These are phyloP conservation scores for Alectoria sarmentosa DNA, from an alignment of 495 filamentous ascomycete genomes.

Conservation along the genomic window DNA sequence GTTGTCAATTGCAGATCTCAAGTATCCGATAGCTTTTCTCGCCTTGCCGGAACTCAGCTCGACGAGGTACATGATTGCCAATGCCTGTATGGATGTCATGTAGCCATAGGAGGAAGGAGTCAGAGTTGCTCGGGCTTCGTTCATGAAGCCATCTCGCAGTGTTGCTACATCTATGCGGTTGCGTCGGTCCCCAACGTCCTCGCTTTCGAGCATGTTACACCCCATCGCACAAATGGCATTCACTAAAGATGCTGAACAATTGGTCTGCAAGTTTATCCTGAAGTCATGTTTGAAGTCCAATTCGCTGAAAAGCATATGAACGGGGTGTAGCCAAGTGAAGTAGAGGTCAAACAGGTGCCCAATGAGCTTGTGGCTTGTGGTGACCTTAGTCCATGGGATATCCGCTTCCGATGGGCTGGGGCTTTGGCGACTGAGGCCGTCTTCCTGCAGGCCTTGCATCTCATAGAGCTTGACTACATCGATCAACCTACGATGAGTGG, in stretches of 20 bases:
- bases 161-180: slow-evolving; percentile 25
- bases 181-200: slow-evolving; percentile 13
- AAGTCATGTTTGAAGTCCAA: slow-evolving; percentile 32
- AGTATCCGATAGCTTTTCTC: slow-evolving; percentile 31
- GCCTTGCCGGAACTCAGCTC: slow-evolving; percentile 30
- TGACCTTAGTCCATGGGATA: slow-evolving; percentile 33
- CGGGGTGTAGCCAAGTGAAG: slow-evolving; percentile 40
- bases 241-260: slow-evolving; percentile 33
- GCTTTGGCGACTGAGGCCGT: slow-evolving; percentile 9
- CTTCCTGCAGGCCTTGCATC: slow-evolving; percentile 12
- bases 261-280: slow-evolving; percentile 22
- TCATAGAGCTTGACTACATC: slow-evolving; percentile 22
- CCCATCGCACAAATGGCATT: slow-evolving; percentile 40
- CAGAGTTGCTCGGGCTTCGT: slow-evolving; percentile 27
- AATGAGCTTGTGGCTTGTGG: slow-evolving; percentile 26
- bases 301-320: slow-evolving; percentile 38
- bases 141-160: slow-evolving; percentile 31
- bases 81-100: slow-evolving; percentile 31
- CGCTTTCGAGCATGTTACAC: slow-evolving; percentile 30
- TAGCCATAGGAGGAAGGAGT: slow-evolving; percentile 21
- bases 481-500: slow-evolving; percentile 15
- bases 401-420: background rate
- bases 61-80: slow-evolving; percentile 33
- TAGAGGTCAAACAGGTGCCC: slow-evolving; percentile 38
- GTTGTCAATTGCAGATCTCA: slow-evolving; percentile 28